These are phyloP conservation scores for Ascobolus immersus DNA, from an alignment of 495 filamentous ascomycete species.

Conservation along the genomic window DNA sequence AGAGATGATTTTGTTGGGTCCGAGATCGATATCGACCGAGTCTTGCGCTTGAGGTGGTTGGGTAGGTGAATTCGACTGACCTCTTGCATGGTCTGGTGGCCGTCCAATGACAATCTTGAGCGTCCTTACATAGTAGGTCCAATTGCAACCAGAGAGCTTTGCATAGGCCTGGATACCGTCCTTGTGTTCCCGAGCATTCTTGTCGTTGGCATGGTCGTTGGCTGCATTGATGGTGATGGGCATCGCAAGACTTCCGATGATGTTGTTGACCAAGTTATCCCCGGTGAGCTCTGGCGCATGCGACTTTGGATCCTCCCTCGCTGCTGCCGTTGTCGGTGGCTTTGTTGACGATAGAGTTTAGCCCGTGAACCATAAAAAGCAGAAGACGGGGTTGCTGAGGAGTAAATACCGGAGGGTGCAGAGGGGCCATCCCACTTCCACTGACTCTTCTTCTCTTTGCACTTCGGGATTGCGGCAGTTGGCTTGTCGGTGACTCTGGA, in stretches of 20 bases:
- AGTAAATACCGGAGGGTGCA: no score
- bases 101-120: conserved; percentile 65
- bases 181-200: conserved; percentile 41
- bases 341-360: conserved; percentile 6
- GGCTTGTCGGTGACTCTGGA: no score
- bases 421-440: no score
- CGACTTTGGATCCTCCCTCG: conserved; percentile 26
- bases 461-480: no score
- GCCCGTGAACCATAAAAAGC: no score
- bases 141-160: conserved; percentile 70
- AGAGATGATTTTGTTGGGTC: conserved; percentile 78
- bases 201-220: conserved; percentile 43
- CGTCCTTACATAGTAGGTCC: conserved; percentile 80
- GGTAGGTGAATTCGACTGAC: conserved; percentile 12
- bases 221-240: conserved; percentile 40
- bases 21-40: conserved; percentile 65
- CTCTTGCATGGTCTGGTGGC: conserved; percentile 29
- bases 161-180: conserved; percentile 70
- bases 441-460: no score
- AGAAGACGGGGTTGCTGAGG: no score
- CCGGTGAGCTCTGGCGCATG: no score
- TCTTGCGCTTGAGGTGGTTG: conserved; percentile 14
- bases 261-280: conserved; percentile 44
- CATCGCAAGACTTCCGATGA: conserved; percentile 41
- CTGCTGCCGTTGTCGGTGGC: conserved; percentile 17